These are phyloP conservation scores for Pseudotulostoma volvatum DNA, from an alignment of 495 filamentous ascomycete species.

Conservation along the genomic window DNA sequence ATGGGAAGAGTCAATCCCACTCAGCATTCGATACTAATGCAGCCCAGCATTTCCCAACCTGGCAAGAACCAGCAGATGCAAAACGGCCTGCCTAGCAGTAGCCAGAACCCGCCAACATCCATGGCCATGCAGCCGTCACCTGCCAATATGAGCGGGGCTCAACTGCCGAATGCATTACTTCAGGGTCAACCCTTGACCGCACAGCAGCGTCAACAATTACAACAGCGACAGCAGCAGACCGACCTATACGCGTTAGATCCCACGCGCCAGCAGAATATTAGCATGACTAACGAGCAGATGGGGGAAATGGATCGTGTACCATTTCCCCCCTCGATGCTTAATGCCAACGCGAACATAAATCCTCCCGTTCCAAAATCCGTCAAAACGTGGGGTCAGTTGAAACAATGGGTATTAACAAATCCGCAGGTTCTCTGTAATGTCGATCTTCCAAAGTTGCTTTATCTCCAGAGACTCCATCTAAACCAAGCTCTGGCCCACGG, in stretches of 20 bases:
- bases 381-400: slow-evolving; percentile 60
- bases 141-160: slow-evolving; percentile 17
- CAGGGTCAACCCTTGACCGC: slow-evolving; percentile 22
- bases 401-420: slow-evolving; percentile 40
- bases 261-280: slow-evolving; percentile 24
- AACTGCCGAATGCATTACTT: slow-evolving; percentile 17
- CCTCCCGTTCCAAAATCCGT: slow-evolving; percentile 39
- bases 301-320: slow-evolving; percentile 31
- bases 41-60: slow-evolving; percentile 17
- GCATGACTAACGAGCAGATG: slow-evolving; percentile 28
- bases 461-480: slow-evolving; percentile 39
- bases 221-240: slow-evolving; percentile 21
- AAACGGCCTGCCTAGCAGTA: slow-evolving; percentile 22
- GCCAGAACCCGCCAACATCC: slow-evolving; percentile 18
- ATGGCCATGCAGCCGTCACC: slow-evolving; percentile 19
- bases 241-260: slow-evolving; percentile 22
- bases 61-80: slow-evolving; percentile 24
- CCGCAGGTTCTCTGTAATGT: slow-evolving; percentile 24
- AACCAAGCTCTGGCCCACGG: slow-evolving; percentile 20
- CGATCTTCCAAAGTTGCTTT: slow-evolving; percentile 29
- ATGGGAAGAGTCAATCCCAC: slow-evolving; percentile 10
- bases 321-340: slow-evolving; percentile 26
- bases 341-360: slow-evolving; percentile 15
- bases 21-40: slow-evolving; percentile 17
- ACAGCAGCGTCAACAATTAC: slow-evolving; percentile 20